A percentile compares a stretch with the other conserved stretches of the same genome.
These are phyloP conservation scores for Bipolaris zeicola DNA, from an alignment of 2,329 filamentous ascomycete genomes.

Conservation along the genomic window DNA sequence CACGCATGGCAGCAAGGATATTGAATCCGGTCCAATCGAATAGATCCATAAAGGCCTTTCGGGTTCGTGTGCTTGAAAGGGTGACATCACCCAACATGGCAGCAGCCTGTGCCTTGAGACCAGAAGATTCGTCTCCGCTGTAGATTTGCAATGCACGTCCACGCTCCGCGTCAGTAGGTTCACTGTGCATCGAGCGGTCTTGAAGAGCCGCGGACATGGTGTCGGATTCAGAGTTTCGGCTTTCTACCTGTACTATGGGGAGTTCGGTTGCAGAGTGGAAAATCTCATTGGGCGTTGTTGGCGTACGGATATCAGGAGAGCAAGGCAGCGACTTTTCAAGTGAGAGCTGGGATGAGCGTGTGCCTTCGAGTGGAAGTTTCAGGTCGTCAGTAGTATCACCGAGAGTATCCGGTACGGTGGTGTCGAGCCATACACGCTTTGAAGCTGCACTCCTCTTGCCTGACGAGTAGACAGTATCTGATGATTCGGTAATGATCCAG, in stretches of 20 bases:
- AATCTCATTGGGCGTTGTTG: constrained; percentile 50
- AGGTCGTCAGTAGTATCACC: constrained; percentile 36
- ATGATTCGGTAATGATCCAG: constrained; percentile 45
- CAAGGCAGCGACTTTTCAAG: constrained; percentile 45
- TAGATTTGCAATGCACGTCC: constrained; percentile 82
- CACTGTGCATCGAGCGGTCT: constrained; percentile 32
- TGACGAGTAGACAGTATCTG: constrained; percentile 28
- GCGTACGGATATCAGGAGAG: constrained; percentile 43
- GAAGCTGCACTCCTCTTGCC: constrained; percentile 28
- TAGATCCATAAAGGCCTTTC: constrained; percentile 85
- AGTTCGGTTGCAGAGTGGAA: constrained; percentile 57
- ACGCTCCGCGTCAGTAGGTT: constrained; percentile 69
- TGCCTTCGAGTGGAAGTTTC: constrained; percentile 49
- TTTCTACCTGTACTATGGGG: constrained; percentile 59
- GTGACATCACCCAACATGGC: constrained; percentile 81
- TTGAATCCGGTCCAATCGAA: constrained; percentile 85
- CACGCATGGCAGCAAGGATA: constrained; percentile 77
- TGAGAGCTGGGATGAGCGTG: constrained; percentile 41
- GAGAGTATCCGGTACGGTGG: constrained; percentile 44
- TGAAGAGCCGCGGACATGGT: constrained; percentile 46
- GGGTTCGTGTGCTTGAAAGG: constrained; percentile 58
- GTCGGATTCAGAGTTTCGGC: constrained; percentile 50
- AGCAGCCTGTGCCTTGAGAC: constrained; percentile 78
- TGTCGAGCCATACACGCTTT: constrained; percentile 50
- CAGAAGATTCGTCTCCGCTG: constrained; percentile 81